Base-by-base conservation (phyloP, 2,329 filamentous ascomycete genomes). In the Blumeriella jaapii region DNA sequence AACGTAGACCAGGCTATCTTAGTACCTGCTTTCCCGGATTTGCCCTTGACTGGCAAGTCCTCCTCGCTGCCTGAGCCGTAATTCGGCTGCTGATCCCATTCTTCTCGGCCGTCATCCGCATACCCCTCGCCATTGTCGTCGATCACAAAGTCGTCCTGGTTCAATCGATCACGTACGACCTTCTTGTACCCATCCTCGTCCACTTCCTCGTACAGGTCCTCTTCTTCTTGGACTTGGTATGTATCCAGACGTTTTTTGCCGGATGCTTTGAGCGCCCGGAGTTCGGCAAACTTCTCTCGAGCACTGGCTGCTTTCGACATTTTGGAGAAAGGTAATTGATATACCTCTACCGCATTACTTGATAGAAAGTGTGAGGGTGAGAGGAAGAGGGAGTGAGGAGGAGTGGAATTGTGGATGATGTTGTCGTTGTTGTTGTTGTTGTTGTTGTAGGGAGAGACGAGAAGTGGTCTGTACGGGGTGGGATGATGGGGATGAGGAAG, bases 81-180 rank as follows among this genome's bases (percentile, higher is more conserved):
- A 44, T 70, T 67, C 55, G 73, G 64, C 40, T 68, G 68, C 47
- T 68, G 65, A 46, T 79, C 69, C 87, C 89, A 89, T 51, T 96
- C 91, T 61, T 94, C 87, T 36, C 91, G 79, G 41, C 91, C 91
- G 55, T 96, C 91, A 57, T 96, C 89, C 47, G 85, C 89, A 54
- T 98, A 98, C 23, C 91, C 89, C 56, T 89, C 85, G 54, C 89
- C 89, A 63, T 95, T 93, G 63, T 98, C 91, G 64, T 96, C 91
- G 41, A 98, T 87, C 34, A 98, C 89, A 54, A 98, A 98, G 62
- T 98, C 91, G 52, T 98, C 91, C 53, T 93, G 71, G 55, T 96
- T 83, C 33, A 98, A 68, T 29, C 91, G 79, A 37, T 80, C 76
- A 26, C 91, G 75, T 10, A 98, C 86, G 47, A 96, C 80, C 58